phyloP scores from a whole-genome alignment of 257 asterid species.

The Henckelia pumila region DNA sequence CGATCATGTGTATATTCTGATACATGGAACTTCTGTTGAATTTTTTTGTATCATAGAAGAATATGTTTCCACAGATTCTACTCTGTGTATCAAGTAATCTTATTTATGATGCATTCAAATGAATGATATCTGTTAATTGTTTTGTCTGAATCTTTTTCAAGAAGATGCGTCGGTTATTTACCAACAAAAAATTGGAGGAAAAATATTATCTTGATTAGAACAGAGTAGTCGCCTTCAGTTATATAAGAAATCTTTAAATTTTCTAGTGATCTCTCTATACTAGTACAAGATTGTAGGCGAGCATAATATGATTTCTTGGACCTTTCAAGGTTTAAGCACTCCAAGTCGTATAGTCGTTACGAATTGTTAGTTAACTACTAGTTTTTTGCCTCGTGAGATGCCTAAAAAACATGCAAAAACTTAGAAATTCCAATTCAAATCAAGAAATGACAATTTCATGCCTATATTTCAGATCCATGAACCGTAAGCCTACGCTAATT shows the following conservation, averaged over 20 bases:
- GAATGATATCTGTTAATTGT: neutral
- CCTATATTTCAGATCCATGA: constrained; percentile 13
- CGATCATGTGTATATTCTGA: neutral
- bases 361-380: neutral
- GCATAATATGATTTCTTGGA: neutral
- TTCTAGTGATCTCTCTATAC: neutral
- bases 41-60: neutral
- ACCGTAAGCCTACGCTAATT: neutral
- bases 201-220: too few species aligned
- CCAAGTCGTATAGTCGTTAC: neutral
- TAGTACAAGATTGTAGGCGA: neutral
- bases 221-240: too few species aligned
- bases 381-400: neutral
- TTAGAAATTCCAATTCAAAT: neutral
- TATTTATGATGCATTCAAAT: neutral
- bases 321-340: neutral
- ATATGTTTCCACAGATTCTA: neutral
- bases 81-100: neutral
- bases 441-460: constrained; percentile 28
- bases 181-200: too few species aligned
- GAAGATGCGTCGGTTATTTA: neutral
- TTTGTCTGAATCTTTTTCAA: neutral
- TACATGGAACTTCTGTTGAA: neutral
- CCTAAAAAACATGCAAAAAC: constrained; percentile 6
- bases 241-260: too few species aligned